A percentile compares a stretch with the other conserved stretches of the same genome.
These are phyloP conservation scores for Penstemon newberryi DNA, from an alignment of 257 asterid genomes.

Conservation along the genomic window DNA sequence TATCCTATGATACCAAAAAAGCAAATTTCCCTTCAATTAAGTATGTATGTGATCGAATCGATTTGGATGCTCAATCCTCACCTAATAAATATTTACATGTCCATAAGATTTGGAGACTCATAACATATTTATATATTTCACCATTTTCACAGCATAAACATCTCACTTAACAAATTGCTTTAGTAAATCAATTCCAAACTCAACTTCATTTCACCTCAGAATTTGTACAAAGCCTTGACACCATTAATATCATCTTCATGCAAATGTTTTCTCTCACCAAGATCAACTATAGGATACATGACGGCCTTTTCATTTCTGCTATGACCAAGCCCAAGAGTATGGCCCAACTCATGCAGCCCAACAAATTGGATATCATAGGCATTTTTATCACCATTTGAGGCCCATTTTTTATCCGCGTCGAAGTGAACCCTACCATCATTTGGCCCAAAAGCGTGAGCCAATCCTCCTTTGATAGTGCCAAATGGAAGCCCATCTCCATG, in stretches of 20 bases:
- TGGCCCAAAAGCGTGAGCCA: slow-evolving; percentile 15
- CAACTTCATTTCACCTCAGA: no score
- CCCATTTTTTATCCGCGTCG: slow-evolving; percentile 1
- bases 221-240: slow-evolving; percentile 24
- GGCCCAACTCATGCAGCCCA: slow-evolving; percentile 32
- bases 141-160: no score
- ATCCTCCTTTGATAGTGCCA: no score
- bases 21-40: no score
- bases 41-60: no score
- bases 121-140: no score
- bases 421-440: slow-evolving; percentile 23
- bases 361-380: slow-evolving; percentile 15
- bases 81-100: no score
- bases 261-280: slow-evolving; percentile 9
- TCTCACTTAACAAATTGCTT: no score
- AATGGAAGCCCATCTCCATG: slow-evolving; percentile 18
- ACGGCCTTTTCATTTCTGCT: not conserved
- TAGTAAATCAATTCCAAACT: no score
- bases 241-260: slow-evolving; percentile 21
- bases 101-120: no score
- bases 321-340: slow-evolving; percentile 28
- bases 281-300: slow-evolving; percentile 15
- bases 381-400: not conserved
- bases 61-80: no score
- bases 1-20: no score